phyloP scores from a whole-genome alignment of 2,329 filamentous ascomycete genomes.

The Alternaria longipes region DNA sequence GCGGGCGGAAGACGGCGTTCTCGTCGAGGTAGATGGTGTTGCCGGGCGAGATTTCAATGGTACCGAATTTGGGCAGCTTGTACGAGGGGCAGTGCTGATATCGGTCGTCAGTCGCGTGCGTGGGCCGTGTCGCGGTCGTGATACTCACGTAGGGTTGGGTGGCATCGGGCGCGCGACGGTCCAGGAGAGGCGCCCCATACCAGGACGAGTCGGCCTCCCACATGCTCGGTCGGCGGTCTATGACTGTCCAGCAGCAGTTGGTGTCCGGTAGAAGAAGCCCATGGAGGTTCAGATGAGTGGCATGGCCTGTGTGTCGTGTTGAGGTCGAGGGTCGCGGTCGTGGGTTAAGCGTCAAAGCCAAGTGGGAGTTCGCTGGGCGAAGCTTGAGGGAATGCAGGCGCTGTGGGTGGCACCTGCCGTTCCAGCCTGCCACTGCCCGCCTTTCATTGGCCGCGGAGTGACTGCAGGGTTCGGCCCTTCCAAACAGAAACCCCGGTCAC shows the following conservation, averaged over 20 bases:
- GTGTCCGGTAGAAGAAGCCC: conserved; percentile 33
- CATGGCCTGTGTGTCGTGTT: conserved; percentile 25
- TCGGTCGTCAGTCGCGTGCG: conserved; percentile 32
- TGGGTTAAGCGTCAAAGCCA: conserved; percentile 35
- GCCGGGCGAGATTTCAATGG: conserved; percentile 63
- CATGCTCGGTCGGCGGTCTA: conserved; percentile 45
- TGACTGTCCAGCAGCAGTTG: conserved; percentile 48
- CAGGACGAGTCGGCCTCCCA: conserved; percentile 36
- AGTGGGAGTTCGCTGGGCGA: conserved; percentile 36
- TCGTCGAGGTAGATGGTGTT: conserved; percentile 67
- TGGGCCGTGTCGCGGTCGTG: conserved; percentile 8
- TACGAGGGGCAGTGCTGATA: conserved; percentile 68
- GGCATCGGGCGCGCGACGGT: conserved; percentile 36
- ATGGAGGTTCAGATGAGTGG: conserved; percentile 37
- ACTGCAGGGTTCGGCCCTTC: conserved; percentile 11
- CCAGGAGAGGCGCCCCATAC: conserved; percentile 34
- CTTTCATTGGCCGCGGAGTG: conserved; percentile 7
- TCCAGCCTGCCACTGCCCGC: conserved; percentile 11
- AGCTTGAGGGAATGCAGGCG: conserved; percentile 21
- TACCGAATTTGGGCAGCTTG: conserved; percentile 67
- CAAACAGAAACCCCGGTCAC: conserved; percentile 3
- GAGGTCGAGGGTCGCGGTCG: conserved; percentile 19
- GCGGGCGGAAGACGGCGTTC: conserved; percentile 68
- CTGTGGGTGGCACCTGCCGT: conserved; percentile 23
- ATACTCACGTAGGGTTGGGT: conserved; percentile 45